These are phyloP conservation scores for Peniophora sp. DNA, from an alignment of 1,284 basidiomycete species.

Conservation along the genomic window DNA sequence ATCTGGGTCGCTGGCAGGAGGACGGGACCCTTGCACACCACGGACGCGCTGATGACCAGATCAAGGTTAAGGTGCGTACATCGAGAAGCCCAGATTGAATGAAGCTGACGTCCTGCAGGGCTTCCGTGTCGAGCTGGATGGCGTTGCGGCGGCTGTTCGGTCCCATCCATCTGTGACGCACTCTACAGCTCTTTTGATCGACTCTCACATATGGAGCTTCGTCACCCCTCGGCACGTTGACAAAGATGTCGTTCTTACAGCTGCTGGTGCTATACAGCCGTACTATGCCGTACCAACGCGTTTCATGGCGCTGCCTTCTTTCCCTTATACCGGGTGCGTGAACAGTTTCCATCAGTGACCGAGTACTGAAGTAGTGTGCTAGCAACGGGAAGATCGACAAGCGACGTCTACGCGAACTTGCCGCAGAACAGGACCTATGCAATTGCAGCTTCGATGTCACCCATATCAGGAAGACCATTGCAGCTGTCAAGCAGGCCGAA, in stretches of 20 bases:
- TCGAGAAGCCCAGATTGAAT: neutral
- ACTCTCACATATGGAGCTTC: slow-evolving; percentile 48
- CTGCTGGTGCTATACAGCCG: slow-evolving; percentile 41
- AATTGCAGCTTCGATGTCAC: too few relatives aligned
- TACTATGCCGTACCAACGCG: slow-evolving; percentile 51
- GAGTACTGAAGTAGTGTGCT: neutral
- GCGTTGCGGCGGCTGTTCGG: slow-evolving; percentile 52
- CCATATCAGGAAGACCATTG: too few relatives aligned
- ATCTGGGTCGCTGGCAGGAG: slow-evolving; percentile 45
- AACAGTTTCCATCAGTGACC: neutral
- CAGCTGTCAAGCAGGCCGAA: too few relatives aligned
- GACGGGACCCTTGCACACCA: slow-evolving; percentile 48
- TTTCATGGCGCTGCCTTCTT: slow-evolving; percentile 31
- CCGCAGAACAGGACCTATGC: slow-evolving; percentile 18
- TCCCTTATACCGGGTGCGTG: slow-evolving; percentile 43
- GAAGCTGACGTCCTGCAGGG: slow-evolving; percentile 25
- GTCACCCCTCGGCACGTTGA: slow-evolving; percentile 33
- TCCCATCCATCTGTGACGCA: slow-evolving; percentile 35
- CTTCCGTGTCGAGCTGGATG: slow-evolving; percentile 55
- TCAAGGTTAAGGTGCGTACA: slow-evolving; percentile 46
- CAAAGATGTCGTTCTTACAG: slow-evolving; percentile 31
- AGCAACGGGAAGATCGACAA: slow-evolving; percentile 50
- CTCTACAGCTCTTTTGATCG: slow-evolving; percentile 43
- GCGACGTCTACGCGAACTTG: slow-evolving; percentile 36
- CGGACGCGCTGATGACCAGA: slow-evolving; percentile 48